These are phyloP conservation scores for Microdochium trichocladiopsis DNA, from an alignment of 2,329 filamentous ascomycete species.

Conservation along the genomic window DNA sequence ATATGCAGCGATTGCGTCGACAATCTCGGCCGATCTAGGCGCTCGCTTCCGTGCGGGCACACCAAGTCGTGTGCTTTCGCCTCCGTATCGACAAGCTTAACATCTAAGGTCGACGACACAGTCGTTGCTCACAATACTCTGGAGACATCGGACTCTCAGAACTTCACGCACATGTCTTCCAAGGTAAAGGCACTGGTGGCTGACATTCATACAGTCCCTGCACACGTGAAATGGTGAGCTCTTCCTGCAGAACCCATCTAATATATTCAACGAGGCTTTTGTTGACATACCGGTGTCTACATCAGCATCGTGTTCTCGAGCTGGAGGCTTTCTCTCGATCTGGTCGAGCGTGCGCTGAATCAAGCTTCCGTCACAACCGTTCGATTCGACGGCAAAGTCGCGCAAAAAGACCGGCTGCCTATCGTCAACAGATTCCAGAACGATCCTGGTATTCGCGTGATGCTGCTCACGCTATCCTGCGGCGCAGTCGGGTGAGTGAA, in stretches of 20 bases:
- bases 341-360: constrained; percentile 31
- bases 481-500: constrained; percentile 39
- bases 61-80: background rate
- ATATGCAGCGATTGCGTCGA: constrained; percentile 13
- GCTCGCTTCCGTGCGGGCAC: background rate
- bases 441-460: constrained; percentile 28
- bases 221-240: constrained; percentile 25
- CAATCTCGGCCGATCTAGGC: background rate
- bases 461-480: constrained; percentile 42
- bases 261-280: background rate
- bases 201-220: constrained; percentile 18
- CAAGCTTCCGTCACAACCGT: constrained; percentile 23
- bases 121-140: background rate
- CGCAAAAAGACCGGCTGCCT: constrained; percentile 29
- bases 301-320: constrained; percentile 42
- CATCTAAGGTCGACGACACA: background rate
- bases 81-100: background rate
- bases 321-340: constrained; percentile 40
- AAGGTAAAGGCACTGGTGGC: constrained; percentile 25
- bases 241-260: background rate
- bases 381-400: constrained; percentile 40
- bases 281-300: background rate
- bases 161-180: constrained; percentile 11
- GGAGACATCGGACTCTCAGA: background rate
- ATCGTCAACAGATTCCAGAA: constrained; percentile 31